Evolutionary conservation across 768 basidiomycete species (phyloP).

Genomic region (Boletus subcaerulescens): DNA sequence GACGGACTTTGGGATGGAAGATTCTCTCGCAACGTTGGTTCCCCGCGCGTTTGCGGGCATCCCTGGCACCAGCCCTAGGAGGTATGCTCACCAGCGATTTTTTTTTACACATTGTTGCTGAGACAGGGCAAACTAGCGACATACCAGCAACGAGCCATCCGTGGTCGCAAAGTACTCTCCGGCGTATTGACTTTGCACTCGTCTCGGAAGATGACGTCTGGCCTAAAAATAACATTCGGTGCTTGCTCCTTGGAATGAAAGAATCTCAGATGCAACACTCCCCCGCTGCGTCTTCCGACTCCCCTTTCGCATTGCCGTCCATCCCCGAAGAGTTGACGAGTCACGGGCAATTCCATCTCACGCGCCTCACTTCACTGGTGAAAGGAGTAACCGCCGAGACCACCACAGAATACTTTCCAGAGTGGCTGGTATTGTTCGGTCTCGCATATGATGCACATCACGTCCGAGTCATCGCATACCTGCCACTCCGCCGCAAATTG

Average conservation of each 20-base stretch:
- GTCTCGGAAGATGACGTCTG: background rate
- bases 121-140: constrained; percentile 9
- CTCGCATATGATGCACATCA: constrained; percentile 18
- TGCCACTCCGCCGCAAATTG: constrained; percentile 12
- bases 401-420: constrained; percentile 12
- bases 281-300: background rate
- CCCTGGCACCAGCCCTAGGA: constrained; percentile 13
- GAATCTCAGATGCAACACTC: background rate
- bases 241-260: constrained; percentile 21
- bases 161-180: background rate
- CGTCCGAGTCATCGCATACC: constrained; percentile 19
- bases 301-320: background rate
- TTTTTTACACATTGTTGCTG: background rate
- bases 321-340: constrained; percentile 15
- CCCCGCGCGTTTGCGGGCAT: constrained; percentile 16
- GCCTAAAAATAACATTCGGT: background rate
- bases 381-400: background rate
- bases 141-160: background rate
- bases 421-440: constrained; percentile 27
- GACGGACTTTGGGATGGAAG: background rate
- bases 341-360: constrained; percentile 9
- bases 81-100: constrained; percentile 8
- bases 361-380: constrained; percentile 10
- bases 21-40: constrained; percentile 4
- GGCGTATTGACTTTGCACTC: constrained; percentile 15